These are phyloP conservation scores for Agrocybe pediades DNA, from an alignment of 768 basidiomycete species.

Conservation along the genomic window DNA sequence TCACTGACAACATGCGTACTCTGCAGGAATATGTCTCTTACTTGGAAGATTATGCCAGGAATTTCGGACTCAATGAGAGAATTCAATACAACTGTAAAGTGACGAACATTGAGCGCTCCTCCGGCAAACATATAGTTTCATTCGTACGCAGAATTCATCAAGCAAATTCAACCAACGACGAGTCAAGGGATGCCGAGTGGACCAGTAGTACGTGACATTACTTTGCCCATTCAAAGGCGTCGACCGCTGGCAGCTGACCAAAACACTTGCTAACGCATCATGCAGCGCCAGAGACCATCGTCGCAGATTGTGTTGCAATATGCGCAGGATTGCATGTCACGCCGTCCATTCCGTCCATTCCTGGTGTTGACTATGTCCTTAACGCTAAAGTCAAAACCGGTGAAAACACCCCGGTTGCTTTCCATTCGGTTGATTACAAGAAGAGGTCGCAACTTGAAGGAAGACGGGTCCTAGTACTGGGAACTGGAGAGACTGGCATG, in stretches of 20 bases:
- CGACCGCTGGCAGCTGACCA: too few species aligned
- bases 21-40: slow-evolving; percentile 51
- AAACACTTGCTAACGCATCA: neutral
- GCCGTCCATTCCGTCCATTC: slow-evolving; percentile 50
- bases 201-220: slow-evolving; percentile 1
- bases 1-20: too few species aligned
- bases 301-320: slow-evolving; percentile 45
- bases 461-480: slow-evolving; percentile 54
- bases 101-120: slow-evolving; percentile 28
- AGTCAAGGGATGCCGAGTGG: slow-evolving; percentile 6
- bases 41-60: slow-evolving; percentile 43
- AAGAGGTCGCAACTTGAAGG: slow-evolving; percentile 41
- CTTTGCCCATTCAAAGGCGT: neutral
- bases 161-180: neutral
- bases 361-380: slow-evolving; percentile 46
- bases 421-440: slow-evolving; percentile 59
- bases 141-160: slow-evolving; percentile 2
- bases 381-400: slow-evolving; percentile 17
- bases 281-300: slow-evolving; percentile 29
- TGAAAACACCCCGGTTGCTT: slow-evolving; percentile 25
- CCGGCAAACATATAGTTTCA: slow-evolving; percentile 12
- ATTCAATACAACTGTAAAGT: slow-evolving; percentile 41
- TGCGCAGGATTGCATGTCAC: slow-evolving; percentile 60
- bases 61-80: slow-evolving; percentile 40
- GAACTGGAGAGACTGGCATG: slow-evolving; percentile 66